Evolutionary conservation across 2,329 filamentous ascomycete genomes (phyloP).

Genomic region (Diplodia sapinea): DNA sequence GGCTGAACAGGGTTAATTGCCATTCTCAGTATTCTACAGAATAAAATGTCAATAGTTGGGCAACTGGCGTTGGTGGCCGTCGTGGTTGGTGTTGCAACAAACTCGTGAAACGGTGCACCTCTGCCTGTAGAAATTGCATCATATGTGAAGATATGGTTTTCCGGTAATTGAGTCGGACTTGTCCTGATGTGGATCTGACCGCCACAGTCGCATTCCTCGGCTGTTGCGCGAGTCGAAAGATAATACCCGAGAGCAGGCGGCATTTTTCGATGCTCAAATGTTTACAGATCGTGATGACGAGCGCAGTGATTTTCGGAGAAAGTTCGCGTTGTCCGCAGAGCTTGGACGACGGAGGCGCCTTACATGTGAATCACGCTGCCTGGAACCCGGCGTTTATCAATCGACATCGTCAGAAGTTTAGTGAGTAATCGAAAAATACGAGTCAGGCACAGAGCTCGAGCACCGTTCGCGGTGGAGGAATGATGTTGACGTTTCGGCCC

Average conservation of each 20-base stretch:
- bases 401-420: background rate
- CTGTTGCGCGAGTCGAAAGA: background rate
- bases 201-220: background rate
- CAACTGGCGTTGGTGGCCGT: background rate
- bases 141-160: background rate
- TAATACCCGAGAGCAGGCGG: background rate
- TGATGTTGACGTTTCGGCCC: constrained; percentile 16
- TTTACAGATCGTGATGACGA: background rate
- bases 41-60: background rate
- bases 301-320: constrained; percentile 12
- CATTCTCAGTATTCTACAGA: background rate
- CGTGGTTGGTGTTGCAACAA: background rate
- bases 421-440: constrained; percentile 6
- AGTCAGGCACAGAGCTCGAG: background rate
- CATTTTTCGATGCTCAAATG: background rate
- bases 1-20: constrained; percentile 37
- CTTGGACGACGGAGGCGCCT: constrained; percentile 5
- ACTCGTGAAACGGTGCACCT: background rate
- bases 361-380: background rate
- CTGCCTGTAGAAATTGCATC: background rate
- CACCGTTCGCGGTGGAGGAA: background rate
- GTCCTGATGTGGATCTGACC: background rate
- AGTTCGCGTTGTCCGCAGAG: constrained; percentile 13
- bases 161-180: background rate
- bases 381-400: constrained; percentile 1